Conservation (phyloP, 139 green algal genomes). For the Auxenochlorella protothecoides region DNA sequence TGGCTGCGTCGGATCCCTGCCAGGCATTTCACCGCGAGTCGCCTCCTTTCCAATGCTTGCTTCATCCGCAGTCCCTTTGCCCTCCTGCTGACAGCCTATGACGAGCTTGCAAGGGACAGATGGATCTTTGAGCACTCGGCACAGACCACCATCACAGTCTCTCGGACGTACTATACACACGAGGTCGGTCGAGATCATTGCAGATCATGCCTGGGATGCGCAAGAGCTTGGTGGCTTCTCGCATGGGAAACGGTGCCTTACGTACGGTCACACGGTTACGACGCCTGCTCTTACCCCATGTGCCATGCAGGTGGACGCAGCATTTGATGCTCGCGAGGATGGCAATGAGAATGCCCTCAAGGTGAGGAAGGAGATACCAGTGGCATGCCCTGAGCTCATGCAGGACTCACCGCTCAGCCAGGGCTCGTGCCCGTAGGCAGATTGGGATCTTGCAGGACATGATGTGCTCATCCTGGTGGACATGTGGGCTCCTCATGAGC, state of each 20-base stretch:
- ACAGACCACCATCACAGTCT: slow-evolving; percentile 78
- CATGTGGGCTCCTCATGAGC: too few relatives aligned
- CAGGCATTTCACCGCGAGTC: too few relatives aligned
- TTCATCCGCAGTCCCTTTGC: too few relatives aligned
- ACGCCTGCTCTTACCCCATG: not conserved
- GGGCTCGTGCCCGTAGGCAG: too few relatives aligned
- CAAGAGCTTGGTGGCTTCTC: too few relatives aligned
- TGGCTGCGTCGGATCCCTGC: too few relatives aligned
- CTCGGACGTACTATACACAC: slow-evolving; percentile 81
- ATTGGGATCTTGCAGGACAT: too few relatives aligned
- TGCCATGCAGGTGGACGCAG: slow-evolving; percentile 62
- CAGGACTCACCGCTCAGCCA: too few relatives aligned
- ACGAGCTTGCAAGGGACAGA: slow-evolving; percentile 67
- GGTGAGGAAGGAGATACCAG: slow-evolving; percentile 4
- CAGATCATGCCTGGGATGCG: too few relatives aligned
- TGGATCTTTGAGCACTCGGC: slow-evolving; percentile 81
- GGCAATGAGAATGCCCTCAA: slow-evolving; percentile 89
- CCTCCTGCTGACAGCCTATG: slow-evolving; percentile 43
- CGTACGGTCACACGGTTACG: not conserved
- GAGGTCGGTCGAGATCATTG: slow-evolving; percentile 5
- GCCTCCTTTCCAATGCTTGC: too few relatives aligned
- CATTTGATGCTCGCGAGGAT: slow-evolving; percentile 86
- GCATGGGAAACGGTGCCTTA: too few relatives aligned
- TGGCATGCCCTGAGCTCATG: too few relatives aligned
- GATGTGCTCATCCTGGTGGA: not conserved